Conservation (phyloP, 441 rosid species). For the Adansonia gregorii region DNA sequence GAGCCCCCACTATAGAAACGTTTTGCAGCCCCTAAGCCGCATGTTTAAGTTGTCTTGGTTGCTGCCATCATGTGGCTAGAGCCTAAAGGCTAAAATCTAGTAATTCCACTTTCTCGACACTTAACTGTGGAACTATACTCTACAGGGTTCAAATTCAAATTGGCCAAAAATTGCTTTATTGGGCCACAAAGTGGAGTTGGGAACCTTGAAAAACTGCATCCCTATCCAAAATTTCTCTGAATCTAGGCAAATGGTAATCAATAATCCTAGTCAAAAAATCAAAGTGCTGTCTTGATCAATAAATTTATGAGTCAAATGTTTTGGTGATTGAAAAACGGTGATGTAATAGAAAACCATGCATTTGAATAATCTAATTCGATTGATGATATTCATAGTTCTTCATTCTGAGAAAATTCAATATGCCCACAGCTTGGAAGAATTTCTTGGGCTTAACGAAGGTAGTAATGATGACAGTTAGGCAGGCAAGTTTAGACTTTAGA, state of each 20-base stretch:
- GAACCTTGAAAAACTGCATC: background rate
- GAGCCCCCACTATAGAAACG: background rate
- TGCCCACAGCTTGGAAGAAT: background rate
- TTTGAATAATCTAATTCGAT: background rate
- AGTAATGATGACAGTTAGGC: background rate
- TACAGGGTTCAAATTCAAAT: background rate
- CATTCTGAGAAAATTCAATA: background rate
- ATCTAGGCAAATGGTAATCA: conserved; percentile 1
- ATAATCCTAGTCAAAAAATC: background rate
- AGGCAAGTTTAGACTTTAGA: background rate
- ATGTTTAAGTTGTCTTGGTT: background rate
- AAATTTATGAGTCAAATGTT: background rate
- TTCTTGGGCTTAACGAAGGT: background rate
- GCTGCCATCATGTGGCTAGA: conserved; percentile 14
- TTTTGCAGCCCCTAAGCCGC: background rate
- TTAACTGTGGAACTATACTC: background rate
- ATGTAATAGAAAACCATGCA: background rate
- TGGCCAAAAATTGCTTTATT: conserved; percentile 5
- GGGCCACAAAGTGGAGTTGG: background rate
- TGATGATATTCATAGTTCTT: background rate
- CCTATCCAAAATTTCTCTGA: conserved; percentile 8
- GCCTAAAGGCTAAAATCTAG: background rate
- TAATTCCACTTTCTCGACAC: conserved; percentile 1
- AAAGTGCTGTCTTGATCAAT: background rate
- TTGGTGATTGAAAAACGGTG: background rate